Conservation (phyloP, 257 asterid species). For the Solanum ossicruentum region DNA sequence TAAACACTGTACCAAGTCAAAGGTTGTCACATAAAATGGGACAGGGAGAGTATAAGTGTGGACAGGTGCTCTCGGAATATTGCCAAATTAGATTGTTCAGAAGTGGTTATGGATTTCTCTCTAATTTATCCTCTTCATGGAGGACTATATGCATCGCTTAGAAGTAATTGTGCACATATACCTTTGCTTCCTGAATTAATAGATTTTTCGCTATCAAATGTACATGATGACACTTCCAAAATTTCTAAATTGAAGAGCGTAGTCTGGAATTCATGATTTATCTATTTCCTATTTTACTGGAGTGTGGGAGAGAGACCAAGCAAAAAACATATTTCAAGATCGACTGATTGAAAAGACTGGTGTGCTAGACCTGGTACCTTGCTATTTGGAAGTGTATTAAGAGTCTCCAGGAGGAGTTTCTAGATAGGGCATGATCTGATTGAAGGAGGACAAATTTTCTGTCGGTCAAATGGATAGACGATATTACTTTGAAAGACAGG, state of each 20-base stretch:
- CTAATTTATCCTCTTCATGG: background rate
- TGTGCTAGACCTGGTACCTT: background rate
- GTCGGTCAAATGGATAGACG: background rate
- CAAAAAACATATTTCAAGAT: background rate
- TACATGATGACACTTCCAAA: background rate
- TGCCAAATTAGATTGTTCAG: background rate
- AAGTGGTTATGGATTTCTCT: background rate
- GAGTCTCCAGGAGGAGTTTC: background rate
- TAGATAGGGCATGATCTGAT: background rate
- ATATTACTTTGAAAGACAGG: background rate
- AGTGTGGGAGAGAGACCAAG: background rate
- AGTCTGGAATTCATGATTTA: background rate
- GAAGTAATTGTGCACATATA: background rate
- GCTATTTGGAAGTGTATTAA: background rate
- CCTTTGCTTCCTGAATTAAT: background rate
- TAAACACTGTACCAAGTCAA: too few species aligned
- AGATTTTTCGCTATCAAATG: background rate
- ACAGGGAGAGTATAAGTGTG: background rate
- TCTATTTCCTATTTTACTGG: background rate
- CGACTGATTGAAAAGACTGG: background rate
- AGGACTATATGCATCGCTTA: background rate
- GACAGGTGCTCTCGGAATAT: background rate
- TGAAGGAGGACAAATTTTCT: background rate
- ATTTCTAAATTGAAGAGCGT: background rate
- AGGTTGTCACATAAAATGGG: too few species aligned